Evolutionary conservation across 2,329 filamentous ascomycete genomes (phyloP), one percentile per base, ranked within the genome.

Genomic region (Plectosphaerella plurivora): DNA sequence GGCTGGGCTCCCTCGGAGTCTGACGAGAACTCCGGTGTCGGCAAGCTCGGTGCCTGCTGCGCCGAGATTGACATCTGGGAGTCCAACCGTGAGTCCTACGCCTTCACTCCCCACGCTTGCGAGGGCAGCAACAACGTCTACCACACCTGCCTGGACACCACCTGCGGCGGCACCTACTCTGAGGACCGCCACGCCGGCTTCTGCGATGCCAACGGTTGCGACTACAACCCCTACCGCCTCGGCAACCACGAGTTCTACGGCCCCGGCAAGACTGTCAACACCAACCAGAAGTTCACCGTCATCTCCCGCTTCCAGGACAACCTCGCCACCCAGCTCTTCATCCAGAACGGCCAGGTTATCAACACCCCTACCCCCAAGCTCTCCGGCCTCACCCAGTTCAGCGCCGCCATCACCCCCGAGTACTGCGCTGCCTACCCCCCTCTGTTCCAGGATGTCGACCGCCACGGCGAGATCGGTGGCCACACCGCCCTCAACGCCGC

Each of bases 161-260:
- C 41, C 15, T 81, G 77, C 59, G 79, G 79, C 49, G 79, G 74
- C 47, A 71, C 73, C 16, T 78, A 74, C 61, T 72, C 68, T 6
- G 60, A 65, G 50, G 67, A 74, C 55, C 79, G 81, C 58, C 84
- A 83, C 63, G 69, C 64, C 14, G 82, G 82, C 53, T 68, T 77
- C 44, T 87, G 84, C 69, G 84, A 87, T 65, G 81, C 81, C 55
- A 81, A 84, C 60, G 84, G 84, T 24, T 87, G 84, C 61, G 83
- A 86, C 63, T 85, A 81, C 73, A 85, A 85, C 74, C 70, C 77
- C 24, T 87, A 79, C 77, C 82, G 83, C 60, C 75, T 82, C 71
- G 83, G 82, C 46, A 77, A 80, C 66, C 70, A 69, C 35, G 69
- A 72, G 65, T 87, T 86, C 72, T 87, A 80, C 67, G 84, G 83